phyloP scores from a whole-genome alignment of 768 basidiomycete genomes.

The Boletus subcaerulescens region DNA sequence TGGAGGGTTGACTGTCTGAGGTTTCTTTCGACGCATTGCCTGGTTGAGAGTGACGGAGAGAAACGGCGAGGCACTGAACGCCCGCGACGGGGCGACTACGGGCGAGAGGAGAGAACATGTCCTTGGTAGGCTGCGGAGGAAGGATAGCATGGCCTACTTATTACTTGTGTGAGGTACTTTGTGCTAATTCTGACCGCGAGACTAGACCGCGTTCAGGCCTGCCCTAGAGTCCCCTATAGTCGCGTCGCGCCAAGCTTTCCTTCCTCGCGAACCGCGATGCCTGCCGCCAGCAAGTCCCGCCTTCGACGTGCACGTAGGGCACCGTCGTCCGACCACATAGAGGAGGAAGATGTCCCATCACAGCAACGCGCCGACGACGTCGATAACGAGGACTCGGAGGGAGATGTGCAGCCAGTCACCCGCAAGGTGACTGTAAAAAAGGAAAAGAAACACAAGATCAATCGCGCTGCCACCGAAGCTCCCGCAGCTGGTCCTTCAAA shows the following conservation, averaged over 20 bases:
- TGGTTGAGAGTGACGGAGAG: slow-evolving; percentile 77
- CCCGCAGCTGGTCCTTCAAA: slow-evolving; percentile 24
- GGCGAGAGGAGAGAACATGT: slow-evolving; percentile 16
- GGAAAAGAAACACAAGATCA: slow-evolving; percentile 31
- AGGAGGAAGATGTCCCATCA: slow-evolving; percentile 48
- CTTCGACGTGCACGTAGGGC: slow-evolving; percentile 41
- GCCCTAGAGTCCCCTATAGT: slow-evolving; percentile 26
- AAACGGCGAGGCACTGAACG: slow-evolving; percentile 64
- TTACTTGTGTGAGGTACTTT: neutral
- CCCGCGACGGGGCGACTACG: slow-evolving; percentile 30
- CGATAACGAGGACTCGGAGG: slow-evolving; percentile 33
- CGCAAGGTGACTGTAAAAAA: slow-evolving; percentile 31
- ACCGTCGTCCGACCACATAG: slow-evolving; percentile 55
- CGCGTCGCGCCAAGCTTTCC: slow-evolving; percentile 18
- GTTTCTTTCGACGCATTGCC: slow-evolving; percentile 75
- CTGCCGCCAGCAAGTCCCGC: slow-evolving; percentile 37
- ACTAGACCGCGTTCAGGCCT: slow-evolving; percentile 25
- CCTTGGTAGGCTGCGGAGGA: slow-evolving; percentile 20
- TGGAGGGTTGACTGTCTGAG: slow-evolving; percentile 40
- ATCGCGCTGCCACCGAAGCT: slow-evolving; percentile 16
- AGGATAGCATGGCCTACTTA: slow-evolving; percentile 25
- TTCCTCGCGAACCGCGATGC: slow-evolving; percentile 25
- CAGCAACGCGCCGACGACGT: slow-evolving; percentile 44
- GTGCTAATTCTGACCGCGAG: neutral
- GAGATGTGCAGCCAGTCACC: slow-evolving; percentile 35